Conservation (phyloP, 2,329 filamentous ascomycete species). For the Fonsecaea multimorphosa region DNA sequence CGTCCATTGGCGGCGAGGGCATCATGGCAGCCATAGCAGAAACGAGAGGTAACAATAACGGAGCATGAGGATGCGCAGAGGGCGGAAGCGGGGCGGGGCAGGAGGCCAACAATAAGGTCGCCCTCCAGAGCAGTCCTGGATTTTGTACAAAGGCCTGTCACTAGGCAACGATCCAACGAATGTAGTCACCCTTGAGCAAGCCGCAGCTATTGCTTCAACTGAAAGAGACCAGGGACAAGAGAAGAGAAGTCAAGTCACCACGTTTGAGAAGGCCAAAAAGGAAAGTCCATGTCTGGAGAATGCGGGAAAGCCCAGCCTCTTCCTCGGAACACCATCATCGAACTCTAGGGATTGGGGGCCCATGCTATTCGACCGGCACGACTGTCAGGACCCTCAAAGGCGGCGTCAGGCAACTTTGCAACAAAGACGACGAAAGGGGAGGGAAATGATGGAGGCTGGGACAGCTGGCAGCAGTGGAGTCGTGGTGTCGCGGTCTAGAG, state of each 20-base stretch:
- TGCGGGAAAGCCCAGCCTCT: slow-evolving; percentile 32
- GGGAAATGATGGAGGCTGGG: slow-evolving; percentile 37
- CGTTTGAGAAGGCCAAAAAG: slow-evolving; percentile 36
- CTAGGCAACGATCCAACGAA: slow-evolving; percentile 38
- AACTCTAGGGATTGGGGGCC: slow-evolving; percentile 4
- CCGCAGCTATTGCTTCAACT: slow-evolving; percentile 39
- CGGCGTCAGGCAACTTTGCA: slow-evolving; percentile 24
- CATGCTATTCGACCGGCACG: neutral
- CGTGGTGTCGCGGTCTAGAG: slow-evolving; percentile 25
- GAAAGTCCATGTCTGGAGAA: slow-evolving; percentile 31
- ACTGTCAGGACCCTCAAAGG: slow-evolving; percentile 6
- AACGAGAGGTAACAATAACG: slow-evolving; percentile 14
- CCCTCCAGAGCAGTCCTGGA: slow-evolving; percentile 16
- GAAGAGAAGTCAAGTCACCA: slow-evolving; percentile 39
- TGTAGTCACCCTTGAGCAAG: slow-evolving; percentile 38
- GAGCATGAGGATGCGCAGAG: slow-evolving; percentile 25
- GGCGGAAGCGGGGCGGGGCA: slow-evolving; percentile 29
- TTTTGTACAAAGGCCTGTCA: slow-evolving; percentile 11
- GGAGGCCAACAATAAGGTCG: slow-evolving; percentile 30
- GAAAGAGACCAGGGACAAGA: slow-evolving; percentile 37
- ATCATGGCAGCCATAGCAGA: slow-evolving; percentile 48
- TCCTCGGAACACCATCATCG: slow-evolving; percentile 18
- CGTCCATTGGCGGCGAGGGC: slow-evolving; percentile 51
- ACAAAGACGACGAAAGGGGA: slow-evolving; percentile 28
- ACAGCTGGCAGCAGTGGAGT: slow-evolving; percentile 32